These are phyloP conservation scores for Pleoardoris graminearum DNA, from an alignment of 2,329 filamentous ascomycete genomes.

Conservation along the genomic window DNA sequence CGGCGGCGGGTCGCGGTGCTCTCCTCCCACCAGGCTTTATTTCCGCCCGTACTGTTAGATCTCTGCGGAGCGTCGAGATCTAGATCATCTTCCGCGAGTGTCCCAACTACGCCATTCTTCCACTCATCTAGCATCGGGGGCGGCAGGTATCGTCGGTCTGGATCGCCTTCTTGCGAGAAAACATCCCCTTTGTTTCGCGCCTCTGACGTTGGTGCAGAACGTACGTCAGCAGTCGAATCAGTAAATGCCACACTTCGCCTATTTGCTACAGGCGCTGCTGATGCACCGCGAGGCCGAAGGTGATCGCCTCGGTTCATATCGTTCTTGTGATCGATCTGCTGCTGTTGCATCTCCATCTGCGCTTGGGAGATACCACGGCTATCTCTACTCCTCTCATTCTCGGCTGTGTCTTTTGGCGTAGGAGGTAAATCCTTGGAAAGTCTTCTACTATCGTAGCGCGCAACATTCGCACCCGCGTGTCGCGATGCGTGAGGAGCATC, in stretches of 20 bases:
- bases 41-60: constrained; percentile 30
- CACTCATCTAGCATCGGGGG: constrained; percentile 64
- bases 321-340: constrained; percentile 43
- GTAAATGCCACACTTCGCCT: constrained; percentile 49
- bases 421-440: constrained; percentile 27
- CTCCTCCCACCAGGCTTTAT: constrained; percentile 75
- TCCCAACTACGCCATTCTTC: constrained; percentile 47
- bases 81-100: constrained; percentile 49
- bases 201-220: constrained; percentile 28
- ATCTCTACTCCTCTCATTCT: constrained; percentile 28
- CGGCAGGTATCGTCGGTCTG: constrained; percentile 59
- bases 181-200: constrained; percentile 35
- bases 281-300: constrained; percentile 35
- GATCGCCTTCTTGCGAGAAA: constrained; percentile 45
- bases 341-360: constrained; percentile 45
- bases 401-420: constrained; percentile 22
- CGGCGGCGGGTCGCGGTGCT: constrained; percentile 51
- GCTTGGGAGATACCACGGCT: constrained; percentile 41
- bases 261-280: constrained; percentile 37
- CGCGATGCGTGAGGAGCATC: constrained; percentile 23
- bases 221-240: constrained; percentile 27
- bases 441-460: constrained; percentile 41
- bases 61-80: constrained; percentile 43
- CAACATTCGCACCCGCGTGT: constrained; percentile 32
- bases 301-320: constrained; percentile 38